These are phyloP conservation scores for Phytophthora kernoviae DNA, from an alignment of 352 stramenopile genomes.

Conservation along the genomic window DNA sequence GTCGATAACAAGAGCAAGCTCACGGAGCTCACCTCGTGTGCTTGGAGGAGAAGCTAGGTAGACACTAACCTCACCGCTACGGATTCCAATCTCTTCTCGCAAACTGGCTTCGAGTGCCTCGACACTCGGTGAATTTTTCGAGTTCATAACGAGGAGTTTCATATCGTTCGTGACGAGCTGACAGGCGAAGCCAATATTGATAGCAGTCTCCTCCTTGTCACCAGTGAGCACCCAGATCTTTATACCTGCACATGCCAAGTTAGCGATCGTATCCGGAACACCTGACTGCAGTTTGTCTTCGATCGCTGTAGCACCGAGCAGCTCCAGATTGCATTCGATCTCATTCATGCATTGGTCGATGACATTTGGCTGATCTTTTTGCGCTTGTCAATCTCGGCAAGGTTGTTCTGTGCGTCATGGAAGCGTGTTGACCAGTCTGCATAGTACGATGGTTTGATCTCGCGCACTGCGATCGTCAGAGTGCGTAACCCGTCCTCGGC, in stretches of 20 bases:
- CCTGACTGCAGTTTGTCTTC: slow-evolving; percentile 94
- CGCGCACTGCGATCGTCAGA: slow-evolving; percentile 77
- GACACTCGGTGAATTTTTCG: slow-evolving; percentile 53
- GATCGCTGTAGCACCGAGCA: slow-evolving; percentile 92
- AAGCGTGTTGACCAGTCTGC: slow-evolving; percentile 61
- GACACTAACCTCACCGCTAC: slow-evolving; percentile 47
- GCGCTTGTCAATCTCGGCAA: slow-evolving; percentile 80
- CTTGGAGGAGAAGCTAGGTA: slow-evolving; percentile 53
- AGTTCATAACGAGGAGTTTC: slow-evolving; percentile 72
- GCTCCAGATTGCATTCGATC: slow-evolving; percentile 80
- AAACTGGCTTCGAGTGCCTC: slow-evolving; percentile 59
- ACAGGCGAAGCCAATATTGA: slow-evolving; percentile 94
- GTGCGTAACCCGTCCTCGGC: slow-evolving; percentile 89
- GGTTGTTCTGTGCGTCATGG: slow-evolving; percentile 68
- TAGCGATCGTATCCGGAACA: slow-evolving; percentile 88
- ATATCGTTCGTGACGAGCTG: slow-evolving; percentile 88
- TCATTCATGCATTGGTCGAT: slow-evolving; percentile 85
- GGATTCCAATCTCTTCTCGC: slow-evolving; percentile 42
- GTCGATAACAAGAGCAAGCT: slow-evolving; percentile 82
- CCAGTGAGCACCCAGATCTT: slow-evolving; percentile 95
- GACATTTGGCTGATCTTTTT: slow-evolving; percentile 76
- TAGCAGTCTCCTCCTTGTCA: slow-evolving; percentile 95
- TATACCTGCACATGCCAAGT: slow-evolving; percentile 85
- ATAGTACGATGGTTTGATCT: slow-evolving; percentile 63
- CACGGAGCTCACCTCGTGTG: slow-evolving; percentile 48